Base-by-base conservation (phyloP, 202 grass and related monocot species). In the Zoysia matrella region DNA sequence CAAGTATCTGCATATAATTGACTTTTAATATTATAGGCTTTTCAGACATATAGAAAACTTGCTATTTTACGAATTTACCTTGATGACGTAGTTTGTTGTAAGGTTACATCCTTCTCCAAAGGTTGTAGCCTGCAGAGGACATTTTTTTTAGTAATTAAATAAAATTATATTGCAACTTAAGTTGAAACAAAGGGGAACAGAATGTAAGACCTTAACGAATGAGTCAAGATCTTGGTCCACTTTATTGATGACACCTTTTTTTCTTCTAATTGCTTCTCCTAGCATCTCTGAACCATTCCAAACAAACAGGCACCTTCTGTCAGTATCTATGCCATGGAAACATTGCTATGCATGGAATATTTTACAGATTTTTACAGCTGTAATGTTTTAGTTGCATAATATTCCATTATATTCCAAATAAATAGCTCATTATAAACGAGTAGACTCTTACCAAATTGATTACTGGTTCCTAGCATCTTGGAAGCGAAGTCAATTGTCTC, bases 401-500 rank as follows among this genome's bases (percentile, higher is more conserved):
- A 70, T 80, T 52, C 13, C 47, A 53, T 47, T 22, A 76, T 72
- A 1, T 52, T 8, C 45, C 36, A 47, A 85, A 66, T 84, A 39
- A 67, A 67, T 69, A 83, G 22, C 4, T 76, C 4, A 47, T 18
- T 64, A 62, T 67, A 66, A 1, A 3, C 74, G 70, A 47, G 69
- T 69, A 6, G 36, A 39, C 70, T 40, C 88, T 89, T 85, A 95
- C 95, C 90, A 80, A 90, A 93, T 78, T 85, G 86, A 88, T 98
- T 83, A 67, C 89, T 82, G 61, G 95, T 91, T 83, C 88, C 87
- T 36, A 95, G 78, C 91, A 98, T 79, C 65, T 86, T 88, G 81
- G 79, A 91, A 71, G 95, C 85, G 73, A 98, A 98, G 88, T 98
- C 82, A 52, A 98, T 78, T 0, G 90, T 98, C 67, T 98, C 95